Evolutionary conservation across 345 rosid genomes (phyloP).

Genomic region (Acer negundo): DNA sequence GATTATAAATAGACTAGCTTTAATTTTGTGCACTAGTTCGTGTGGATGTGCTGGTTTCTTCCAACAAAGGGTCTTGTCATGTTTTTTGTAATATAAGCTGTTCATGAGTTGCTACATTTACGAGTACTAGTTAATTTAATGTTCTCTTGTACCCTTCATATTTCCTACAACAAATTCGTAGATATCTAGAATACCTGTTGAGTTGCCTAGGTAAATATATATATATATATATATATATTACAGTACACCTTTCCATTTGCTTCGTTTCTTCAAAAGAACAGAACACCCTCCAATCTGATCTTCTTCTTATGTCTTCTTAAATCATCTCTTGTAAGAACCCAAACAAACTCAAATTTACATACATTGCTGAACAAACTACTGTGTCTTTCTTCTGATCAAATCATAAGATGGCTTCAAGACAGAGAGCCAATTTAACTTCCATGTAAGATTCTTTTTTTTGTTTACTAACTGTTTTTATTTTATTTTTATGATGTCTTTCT

Average conservation of each 20-base stretch:
- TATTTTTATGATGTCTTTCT: background rate
- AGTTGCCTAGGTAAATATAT: background rate
- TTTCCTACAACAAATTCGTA: background rate
- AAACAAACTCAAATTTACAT: too few species aligned
- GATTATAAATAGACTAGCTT: conserved; percentile 16
- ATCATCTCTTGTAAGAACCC: background rate
- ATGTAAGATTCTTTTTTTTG: conserved; percentile 21
- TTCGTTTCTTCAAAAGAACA: background rate
- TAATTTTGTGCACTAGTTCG: conserved; percentile 13
- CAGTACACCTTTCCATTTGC: background rate
- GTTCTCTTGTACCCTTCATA: background rate
- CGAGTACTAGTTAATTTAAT: background rate
- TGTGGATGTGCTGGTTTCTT: conserved; percentile 14
- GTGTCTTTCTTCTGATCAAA: background rate
- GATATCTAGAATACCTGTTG: background rate
- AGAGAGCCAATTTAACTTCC: conserved; percentile 15
- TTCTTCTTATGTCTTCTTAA: background rate
- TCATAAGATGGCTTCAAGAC: background rate
- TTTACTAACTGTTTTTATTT: background rate
- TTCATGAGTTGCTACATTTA: background rate
- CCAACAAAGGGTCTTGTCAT: background rate
- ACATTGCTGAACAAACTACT: background rate
- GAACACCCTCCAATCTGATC: background rate
- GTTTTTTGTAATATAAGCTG: background rate
- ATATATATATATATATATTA: background rate